Base-by-base conservation (phyloP, 164 flowering plant species). In the Vitis rotundifolia region DNA sequence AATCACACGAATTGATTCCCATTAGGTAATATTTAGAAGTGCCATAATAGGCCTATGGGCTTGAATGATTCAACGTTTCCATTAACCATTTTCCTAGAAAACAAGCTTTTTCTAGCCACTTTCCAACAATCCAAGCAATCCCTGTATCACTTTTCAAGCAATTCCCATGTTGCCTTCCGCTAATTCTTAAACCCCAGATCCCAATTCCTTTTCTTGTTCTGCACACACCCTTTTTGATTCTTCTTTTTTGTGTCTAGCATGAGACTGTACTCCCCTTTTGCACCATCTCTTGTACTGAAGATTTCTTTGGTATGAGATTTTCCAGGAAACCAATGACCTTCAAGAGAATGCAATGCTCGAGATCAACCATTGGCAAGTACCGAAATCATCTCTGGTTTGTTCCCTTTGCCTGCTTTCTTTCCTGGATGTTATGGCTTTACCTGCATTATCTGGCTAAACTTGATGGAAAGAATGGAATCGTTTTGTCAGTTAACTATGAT, bases 341-440 rank as follows among this genome's bases (percentile, higher is more conserved):
- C 2, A 55, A 66, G 69, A 71, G 52, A 47, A 29, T 47, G 56
- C 15, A 8, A 28, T 60, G 19, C 14, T 15, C 28, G 64, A 66
- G 48, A 11, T 67, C 71, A n/a, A 59, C 19, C 66, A 72, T 65
- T 16, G 73, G 61, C 63, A 75, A 59, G 54, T 71, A 64, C 13
- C 69, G 76, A 15, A 77, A 22, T 15, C 75, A 65, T 52, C 62
- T 72, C 67, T 78, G 82, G 84, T 78, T 80, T 19, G 60, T 76
- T 3, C 54, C 79, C 26, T 72, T 68, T 1, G 67, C 75, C 18
- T 63, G 71, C 5, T 74, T 81, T 18, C 31, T 79, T 8, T 58
- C 80, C 2, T 86, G 82, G 78, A 60, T 75, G 18, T n/a, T 69
- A 2, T 67, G 83, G 71, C 44, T 84, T 64, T 83, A 67, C 69